phyloP scores from a whole-genome alignment of 2,329 filamentous ascomycete genomes.

The Fusarium keratoplasticum region DNA sequence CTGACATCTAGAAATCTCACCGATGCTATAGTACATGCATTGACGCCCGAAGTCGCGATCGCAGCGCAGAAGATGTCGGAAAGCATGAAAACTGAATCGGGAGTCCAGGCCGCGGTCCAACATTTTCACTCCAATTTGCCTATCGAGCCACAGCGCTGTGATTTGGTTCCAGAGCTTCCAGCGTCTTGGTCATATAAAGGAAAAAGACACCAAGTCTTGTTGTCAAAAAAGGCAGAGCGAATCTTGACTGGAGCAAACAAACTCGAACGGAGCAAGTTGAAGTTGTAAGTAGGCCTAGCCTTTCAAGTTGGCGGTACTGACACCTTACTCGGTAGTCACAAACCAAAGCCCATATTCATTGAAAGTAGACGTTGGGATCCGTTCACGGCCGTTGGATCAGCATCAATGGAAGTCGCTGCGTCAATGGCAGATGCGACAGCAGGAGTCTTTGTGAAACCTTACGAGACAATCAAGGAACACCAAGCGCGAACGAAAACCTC shows the following conservation, averaged over 20 bases:
- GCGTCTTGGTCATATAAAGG: background rate
- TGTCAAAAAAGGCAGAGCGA: background rate
- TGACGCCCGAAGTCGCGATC: background rate
- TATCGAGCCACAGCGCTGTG: background rate
- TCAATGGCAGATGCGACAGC: constrained; percentile 1
- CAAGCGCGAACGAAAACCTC: background rate
- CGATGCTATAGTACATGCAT: background rate
- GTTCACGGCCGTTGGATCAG: background rate
- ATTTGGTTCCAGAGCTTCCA: background rate
- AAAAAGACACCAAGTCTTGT: background rate
- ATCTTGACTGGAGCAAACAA: background rate
- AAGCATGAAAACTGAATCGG: background rate
- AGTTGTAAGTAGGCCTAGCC: background rate
- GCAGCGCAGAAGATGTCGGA: background rate
- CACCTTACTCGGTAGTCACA: background rate
- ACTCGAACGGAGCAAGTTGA: background rate
- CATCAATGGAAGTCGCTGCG: background rate
- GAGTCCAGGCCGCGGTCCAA: background rate
- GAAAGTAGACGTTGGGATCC: constrained; percentile 4
- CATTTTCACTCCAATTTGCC: constrained; percentile 2
- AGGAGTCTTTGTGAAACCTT: background rate
- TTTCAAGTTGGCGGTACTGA: background rate
- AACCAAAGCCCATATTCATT: background rate
- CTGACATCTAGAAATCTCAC: background rate
- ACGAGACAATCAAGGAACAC: background rate